A percentile compares a stretch with the other conserved stretches of the same genome.
Evolutionary conservation across 139 green algal species (phyloP).

Genomic region (Auxenochlorella pyrenoidosa): DNA sequence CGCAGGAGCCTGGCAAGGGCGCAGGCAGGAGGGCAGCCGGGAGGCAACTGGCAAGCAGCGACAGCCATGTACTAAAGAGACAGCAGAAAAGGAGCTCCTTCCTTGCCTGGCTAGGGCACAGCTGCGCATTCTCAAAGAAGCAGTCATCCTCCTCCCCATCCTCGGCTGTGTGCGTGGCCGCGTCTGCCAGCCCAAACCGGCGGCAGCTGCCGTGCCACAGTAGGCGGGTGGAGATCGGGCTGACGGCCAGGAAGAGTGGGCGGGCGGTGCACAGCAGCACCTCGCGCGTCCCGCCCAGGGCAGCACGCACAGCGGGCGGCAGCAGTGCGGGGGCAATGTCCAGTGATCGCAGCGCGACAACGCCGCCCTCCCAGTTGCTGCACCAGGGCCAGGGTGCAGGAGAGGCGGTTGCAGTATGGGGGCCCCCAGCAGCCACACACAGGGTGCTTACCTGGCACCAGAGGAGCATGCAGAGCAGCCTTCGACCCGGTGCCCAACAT

Average conservation of each 20-base stretch:
- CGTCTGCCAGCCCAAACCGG: slow-evolving; percentile 6
- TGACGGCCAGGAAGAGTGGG: slow-evolving; percentile 16
- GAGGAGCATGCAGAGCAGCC: too few species aligned
- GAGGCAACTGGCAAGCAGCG: background rate
- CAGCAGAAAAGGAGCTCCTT: too few species aligned
- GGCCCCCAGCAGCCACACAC: too few species aligned
- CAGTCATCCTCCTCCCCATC: slow-evolving; percentile 19
- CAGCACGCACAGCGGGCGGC: background rate
- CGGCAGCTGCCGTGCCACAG: slow-evolving; percentile 33
- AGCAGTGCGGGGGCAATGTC: slow-evolving; percentile 11
- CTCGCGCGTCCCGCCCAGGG: background rate
- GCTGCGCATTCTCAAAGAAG: background rate
- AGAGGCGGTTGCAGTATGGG: background rate
- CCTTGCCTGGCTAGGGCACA: too few species aligned
- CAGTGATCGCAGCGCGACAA: slow-evolving; percentile 6
- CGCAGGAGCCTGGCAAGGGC: too few species aligned
- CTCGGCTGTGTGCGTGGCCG: background rate
- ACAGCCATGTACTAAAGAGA: background rate
- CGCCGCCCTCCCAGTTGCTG: slow-evolving; percentile 15
- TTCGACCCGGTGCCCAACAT: too few species aligned
- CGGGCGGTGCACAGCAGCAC: slow-evolving; percentile 27
- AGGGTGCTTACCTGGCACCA: background rate
- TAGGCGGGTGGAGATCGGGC: slow-evolving; percentile 21
- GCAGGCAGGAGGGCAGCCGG: too few species aligned
- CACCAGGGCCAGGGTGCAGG: background rate